Base-by-base conservation (phyloP, 2,329 filamentous ascomycete genomes). In the Cladobotryum mycophilum region DNA sequence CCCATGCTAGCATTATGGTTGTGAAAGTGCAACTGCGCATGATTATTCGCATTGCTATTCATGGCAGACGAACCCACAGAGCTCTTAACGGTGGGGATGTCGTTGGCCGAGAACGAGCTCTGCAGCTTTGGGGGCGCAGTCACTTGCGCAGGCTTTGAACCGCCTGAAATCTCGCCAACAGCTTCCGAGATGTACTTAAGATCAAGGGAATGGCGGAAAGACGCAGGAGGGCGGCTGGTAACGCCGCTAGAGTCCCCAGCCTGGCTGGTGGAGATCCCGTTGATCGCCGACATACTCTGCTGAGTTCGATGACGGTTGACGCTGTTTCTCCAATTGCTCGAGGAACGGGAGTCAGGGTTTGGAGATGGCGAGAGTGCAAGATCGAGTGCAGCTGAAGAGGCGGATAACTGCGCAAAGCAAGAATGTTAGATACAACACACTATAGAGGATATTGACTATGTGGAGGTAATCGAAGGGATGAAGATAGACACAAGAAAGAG, bases 61-160 rank as follows among this genome's bases (percentile, higher is more conserved):
- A 70, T 63, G 49, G 67, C 63, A 34, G 64, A 61, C 44, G 77
- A 68, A 44, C 71, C 76, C 49, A 79, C 78, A 48, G 79, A 75
- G 58, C 77, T 85, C 78, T 93, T 95, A 62, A 90, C 75, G 7
- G 90, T 95, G 4, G 90, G 88, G 17, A 96, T 78, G 62, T 97
- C 91, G 67, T 87, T 93, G 48, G 89, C 84, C 9, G 93, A 96
- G 72, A 88, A 96, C 0, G 92, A 96, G 41, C 87, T 85, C 69
- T 91, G 88, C 52, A 96, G 70, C 73, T 88, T 89, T 30, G 85
- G 82, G 35, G 86, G 81, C 48, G 81, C 80, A 22, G 80, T 76
- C 66, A 86, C 66, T 14, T 78, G 68, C 3, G 80, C 71, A 25
- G 76, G 68, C 55, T 76, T 71, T 45, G 70, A 63, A 37, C 60